These are phyloP conservation scores for Sinapis alba DNA, from an alignment of 441 rosid species.

Conservation along the genomic window DNA sequence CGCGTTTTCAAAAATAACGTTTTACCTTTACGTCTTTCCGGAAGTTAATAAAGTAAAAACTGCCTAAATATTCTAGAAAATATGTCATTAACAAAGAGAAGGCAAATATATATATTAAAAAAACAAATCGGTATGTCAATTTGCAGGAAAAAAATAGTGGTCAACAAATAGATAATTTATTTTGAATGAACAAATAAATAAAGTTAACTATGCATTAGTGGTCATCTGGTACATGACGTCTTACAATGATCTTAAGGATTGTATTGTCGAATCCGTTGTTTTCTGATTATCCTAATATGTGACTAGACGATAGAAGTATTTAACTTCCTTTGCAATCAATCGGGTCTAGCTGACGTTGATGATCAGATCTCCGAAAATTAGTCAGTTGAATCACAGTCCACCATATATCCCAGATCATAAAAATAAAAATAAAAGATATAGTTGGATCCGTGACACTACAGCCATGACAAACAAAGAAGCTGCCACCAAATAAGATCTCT, in stretches of 20 bases:
- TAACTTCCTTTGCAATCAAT: no score
- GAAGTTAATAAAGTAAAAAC: background rate
- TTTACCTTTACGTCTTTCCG: background rate
- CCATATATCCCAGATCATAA: no score
- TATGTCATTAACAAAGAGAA: background rate
- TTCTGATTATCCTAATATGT: no score
- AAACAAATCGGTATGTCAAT: background rate
- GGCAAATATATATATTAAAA: background rate
- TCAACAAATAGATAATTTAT: slow-evolving; percentile 10
- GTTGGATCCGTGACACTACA: slow-evolving; percentile 27
- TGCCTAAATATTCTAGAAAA: background rate
- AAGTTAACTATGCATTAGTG: no score
- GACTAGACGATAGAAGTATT: no score
- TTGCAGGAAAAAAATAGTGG: background rate
- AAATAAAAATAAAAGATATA: no score
- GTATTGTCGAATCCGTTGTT: no score
- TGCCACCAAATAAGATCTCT: slow-evolving; percentile 23
- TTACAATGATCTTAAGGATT: no score
- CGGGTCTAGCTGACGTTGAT: no score
- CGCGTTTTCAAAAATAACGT: background rate
- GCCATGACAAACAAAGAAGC: slow-evolving; percentile 21
- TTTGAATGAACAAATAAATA: slow-evolving; percentile 7
- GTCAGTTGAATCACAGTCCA: no score
- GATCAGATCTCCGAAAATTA: no score
- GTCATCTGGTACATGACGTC: no score